Evolutionary conservation across 805 yeast genomes (phyloP), one percentile per base, ranked within the genome.

Genomic region (Pichia phayaonensis): DNA sequence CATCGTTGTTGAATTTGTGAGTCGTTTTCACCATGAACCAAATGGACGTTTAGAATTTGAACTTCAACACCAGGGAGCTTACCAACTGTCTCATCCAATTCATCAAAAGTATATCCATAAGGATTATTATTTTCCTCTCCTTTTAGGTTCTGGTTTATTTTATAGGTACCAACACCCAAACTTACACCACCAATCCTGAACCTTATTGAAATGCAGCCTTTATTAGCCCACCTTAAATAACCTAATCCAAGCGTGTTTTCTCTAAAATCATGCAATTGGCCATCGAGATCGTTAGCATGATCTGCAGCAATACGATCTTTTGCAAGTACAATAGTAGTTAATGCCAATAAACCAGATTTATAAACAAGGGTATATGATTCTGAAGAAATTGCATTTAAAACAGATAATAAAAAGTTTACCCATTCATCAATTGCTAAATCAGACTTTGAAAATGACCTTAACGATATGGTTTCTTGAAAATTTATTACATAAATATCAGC

Each of bases 151-250:
- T 41, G 18, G n/a, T 11, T 24, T 4, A 16, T 1, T n/a, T n/a
- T 31, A 29, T 29, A 29, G 1, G 42, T 34, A 20, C 53, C 50
- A 29, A 49, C 13, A 26, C 45, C 45, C 15, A 49, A 44, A 11
- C 26, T n/a, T 39, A 72, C 67, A 11, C 58, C 62, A 3, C 78
- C 79, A 23, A 77, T 53, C 12, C 54, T 62, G 53, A 81, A 71
- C 24, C 66, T 64, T 22, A 78, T 64, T 18, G 72, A 62, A 15
- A 78, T 76, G 4, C 83, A 81, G 2, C 86, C 86, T 57, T 80
- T 80, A 62, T 80, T 80, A 18, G 83, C 84, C 78, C 83, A 80
- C 23, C 79, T 74, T 46, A 80, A 59, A 40, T 79, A 71, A 0
- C 85, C 85, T 0, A 84, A 73, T 0, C 85, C 84, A 8, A 81